Evolutionary conservation across 495 filamentous ascomycete species (phyloP).

Genomic region (Penicillium nucicola): DNA sequence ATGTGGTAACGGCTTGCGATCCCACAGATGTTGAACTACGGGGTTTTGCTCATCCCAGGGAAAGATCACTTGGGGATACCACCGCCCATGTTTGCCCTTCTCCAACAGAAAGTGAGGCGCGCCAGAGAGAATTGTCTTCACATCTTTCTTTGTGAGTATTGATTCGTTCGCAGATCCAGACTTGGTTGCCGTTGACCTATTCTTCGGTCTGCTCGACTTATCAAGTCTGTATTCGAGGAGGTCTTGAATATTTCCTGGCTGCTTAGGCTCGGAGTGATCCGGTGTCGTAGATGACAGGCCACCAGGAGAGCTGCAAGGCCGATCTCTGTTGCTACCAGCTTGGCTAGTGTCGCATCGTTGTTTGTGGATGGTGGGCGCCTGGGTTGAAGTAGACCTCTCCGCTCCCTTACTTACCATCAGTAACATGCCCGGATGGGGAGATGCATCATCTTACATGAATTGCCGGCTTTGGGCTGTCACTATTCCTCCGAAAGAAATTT

Average conservation of each 20-base stretch:
- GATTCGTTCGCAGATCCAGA: not conserved
- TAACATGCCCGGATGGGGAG: not conserved
- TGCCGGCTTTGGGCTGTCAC: conserved; percentile 2
- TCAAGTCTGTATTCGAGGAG: conserved; percentile 24
- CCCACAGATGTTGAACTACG: conserved; percentile 58
- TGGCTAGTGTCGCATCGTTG: not conserved
- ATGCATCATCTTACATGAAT: not conserved
- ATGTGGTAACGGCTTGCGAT: conserved; percentile 48
- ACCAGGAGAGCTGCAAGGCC: not conserved
- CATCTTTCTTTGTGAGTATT: conserved; percentile 53
- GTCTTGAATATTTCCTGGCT: conserved; percentile 31
- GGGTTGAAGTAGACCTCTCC: not conserved
- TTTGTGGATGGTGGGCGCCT: not conserved
- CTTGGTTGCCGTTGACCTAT: not conserved
- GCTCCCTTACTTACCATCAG: not conserved
- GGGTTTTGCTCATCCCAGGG: conserved; percentile 64
- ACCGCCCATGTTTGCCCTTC: conserved; percentile 49
- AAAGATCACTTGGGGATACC: conserved; percentile 64
- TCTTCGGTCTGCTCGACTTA: not conserved
- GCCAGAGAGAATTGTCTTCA: conserved; percentile 72
- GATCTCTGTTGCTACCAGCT: not conserved
- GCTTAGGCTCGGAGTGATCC: conserved; percentile 22
- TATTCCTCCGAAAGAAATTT: conserved; percentile 27
- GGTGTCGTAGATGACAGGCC: not conserved
- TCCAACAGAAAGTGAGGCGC: conserved; percentile 67